A percentile compares a stretch with the other conserved stretches of the same genome.
phyloP scores from a whole-genome alignment of 2,329 filamentous ascomycete species.

The Colletotrichum sojae region DNA sequence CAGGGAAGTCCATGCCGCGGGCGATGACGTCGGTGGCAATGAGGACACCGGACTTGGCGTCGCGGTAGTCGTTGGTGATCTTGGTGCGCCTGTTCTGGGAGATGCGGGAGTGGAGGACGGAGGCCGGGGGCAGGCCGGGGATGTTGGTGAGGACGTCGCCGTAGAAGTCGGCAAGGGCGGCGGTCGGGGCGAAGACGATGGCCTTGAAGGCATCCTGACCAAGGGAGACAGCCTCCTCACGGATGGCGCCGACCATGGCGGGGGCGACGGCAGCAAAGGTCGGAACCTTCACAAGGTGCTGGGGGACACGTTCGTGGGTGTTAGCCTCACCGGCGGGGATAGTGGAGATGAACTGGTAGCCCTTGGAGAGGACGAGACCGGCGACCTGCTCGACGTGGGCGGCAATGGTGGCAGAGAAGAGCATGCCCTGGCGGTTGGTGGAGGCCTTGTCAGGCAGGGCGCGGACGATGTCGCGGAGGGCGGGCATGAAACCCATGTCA shows the following conservation, averaged over 20 bases:
- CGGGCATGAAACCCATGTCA: conserved; percentile 87
- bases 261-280: conserved; percentile 77
- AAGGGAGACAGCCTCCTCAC: conserved; percentile 55
- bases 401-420: conserved; percentile 89
- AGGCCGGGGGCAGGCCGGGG: conserved; percentile 58
- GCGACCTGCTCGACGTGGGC: conserved; percentile 85
- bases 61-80: conserved; percentile 76
- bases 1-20: conserved; percentile 80
- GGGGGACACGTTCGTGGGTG: conserved; percentile 83
- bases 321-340: conserved; percentile 81
- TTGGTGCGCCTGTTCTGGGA: conserved; percentile 64
- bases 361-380: conserved; percentile 73
- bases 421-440: conserved; percentile 78
- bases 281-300: conserved; percentile 78
- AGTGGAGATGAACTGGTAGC: conserved; percentile 87
- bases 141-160: conserved; percentile 58
- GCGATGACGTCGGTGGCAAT: conserved; percentile 81
- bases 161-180: conserved; percentile 66
- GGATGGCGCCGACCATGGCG: conserved; percentile 71
- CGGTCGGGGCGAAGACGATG: conserved; percentile 82
- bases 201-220: conserved; percentile 78
- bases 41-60: conserved; percentile 65
- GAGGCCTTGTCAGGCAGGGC: conserved; percentile 74
- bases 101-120: conserved; percentile 66
- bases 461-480: conserved; percentile 82